Conservation (phyloP, 2,329 filamentous ascomycete genomes). For the Exophiala calicioides region DNA sequence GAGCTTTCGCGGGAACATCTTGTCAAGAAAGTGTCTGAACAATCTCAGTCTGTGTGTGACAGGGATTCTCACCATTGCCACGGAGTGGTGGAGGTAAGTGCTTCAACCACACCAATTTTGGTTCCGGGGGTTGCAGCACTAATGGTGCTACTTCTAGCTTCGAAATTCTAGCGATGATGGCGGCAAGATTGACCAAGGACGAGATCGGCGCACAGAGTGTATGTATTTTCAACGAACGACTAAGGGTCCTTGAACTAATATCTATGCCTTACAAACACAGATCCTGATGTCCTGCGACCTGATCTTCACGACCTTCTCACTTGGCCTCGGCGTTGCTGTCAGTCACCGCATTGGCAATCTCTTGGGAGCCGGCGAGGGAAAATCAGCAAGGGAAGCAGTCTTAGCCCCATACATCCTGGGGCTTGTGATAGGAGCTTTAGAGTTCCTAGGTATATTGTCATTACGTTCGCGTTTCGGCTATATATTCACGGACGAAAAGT, state of each 20-base stretch:
- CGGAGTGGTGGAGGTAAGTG: conserved; percentile 25
- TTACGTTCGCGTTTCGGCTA: conserved; percentile 12
- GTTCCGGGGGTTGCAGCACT: too few species aligned
- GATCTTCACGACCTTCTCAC: conserved; percentile 19
- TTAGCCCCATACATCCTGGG: conserved; percentile 17
- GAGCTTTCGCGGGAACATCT: too few species aligned
- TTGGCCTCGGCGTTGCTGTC: conserved; percentile 15
- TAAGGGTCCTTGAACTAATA: not conserved
- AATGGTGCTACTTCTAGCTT: conserved; percentile 14
- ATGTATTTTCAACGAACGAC: not conserved
- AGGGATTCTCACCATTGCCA: conserved; percentile 22
- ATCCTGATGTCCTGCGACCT: conserved; percentile 25
- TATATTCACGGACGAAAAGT: conserved; percentile 13
- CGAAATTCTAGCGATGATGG: conserved; percentile 23
- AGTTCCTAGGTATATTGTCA: conserved; percentile 15
- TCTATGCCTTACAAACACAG: conserved; percentile 3
- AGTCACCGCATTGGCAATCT: conserved; percentile 17
- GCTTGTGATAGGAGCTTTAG: conserved; percentile 14
- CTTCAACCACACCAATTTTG: not conserved
- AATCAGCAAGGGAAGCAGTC: not conserved
- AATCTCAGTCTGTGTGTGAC: too few species aligned
- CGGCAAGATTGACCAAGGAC: conserved; percentile 12
- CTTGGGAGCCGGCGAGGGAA: conserved; percentile 12
- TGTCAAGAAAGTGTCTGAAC: too few species aligned
- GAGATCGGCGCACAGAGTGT: conserved; percentile 22